A percentile compares a stretch with the other conserved stretches of the same genome.
Conservation (phyloP, 352 stramenopile genomes). For the Pythium aphanidermatum region DNA sequence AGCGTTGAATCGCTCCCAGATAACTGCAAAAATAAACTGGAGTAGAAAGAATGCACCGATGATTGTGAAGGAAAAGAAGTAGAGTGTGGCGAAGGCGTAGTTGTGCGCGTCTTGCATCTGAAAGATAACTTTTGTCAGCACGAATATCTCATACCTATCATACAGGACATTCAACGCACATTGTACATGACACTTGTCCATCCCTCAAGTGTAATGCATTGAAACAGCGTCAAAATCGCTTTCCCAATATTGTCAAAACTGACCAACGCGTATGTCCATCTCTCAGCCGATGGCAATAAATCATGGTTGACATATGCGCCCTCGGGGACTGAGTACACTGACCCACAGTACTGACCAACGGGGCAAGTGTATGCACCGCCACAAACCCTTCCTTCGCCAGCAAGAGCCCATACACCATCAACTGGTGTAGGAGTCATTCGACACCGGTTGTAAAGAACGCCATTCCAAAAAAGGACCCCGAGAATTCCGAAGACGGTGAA, state of each 20-base stretch:
- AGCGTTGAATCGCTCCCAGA: conserved; percentile 54
- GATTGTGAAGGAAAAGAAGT: conserved; percentile 77
- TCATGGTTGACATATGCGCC: conserved; percentile 26
- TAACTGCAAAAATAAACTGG: conserved; percentile 79
- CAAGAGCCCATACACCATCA: conserved; percentile 29
- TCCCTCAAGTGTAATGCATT: conserved; percentile 85
- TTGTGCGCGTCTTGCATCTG: conserved; percentile 22
- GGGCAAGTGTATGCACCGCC: conserved; percentile 31
- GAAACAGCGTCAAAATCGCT: conserved; percentile 83
- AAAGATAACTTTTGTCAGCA: no score
- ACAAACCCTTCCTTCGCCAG: conserved; percentile 22
- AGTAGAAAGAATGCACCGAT: conserved; percentile 80
- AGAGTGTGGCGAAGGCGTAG: conserved; percentile 41
- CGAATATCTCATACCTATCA: no score
- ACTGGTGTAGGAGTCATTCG: conserved; percentile 42
- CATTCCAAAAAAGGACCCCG: conserved; percentile 55
- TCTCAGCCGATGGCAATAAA: conserved; percentile 31
- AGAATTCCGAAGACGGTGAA: conserved; percentile 75
- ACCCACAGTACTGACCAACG: conserved; percentile 30
- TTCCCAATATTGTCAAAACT: conserved; percentile 82
- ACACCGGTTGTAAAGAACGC: conserved; percentile 40
- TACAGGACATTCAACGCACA: no score
- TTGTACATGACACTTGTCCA: conserved; percentile 85
- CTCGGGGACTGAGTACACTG: conserved; percentile 25
- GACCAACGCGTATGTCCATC: conserved; percentile 70